A percentile compares a stretch with the other conserved stretches of the same genome.
Conservation (phyloP, 1,139 yeast species). For the Nakaseomyces nivariensis region DNA sequence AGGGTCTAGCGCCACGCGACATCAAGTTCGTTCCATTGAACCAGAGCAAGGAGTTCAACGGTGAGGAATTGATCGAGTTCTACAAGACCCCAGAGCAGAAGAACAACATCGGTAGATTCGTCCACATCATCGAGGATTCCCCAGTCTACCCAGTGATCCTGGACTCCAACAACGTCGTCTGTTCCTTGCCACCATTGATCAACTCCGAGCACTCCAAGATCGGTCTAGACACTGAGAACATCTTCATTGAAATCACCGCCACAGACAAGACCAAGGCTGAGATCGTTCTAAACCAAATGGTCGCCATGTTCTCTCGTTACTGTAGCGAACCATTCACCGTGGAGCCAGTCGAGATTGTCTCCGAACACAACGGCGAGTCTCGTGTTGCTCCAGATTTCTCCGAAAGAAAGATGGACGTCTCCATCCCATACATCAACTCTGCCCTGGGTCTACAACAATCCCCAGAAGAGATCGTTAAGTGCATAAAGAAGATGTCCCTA, state of each 20-base stretch:
- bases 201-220: conserved; percentile 89
- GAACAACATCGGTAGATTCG: conserved; percentile 78
- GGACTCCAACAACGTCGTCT: conserved; percentile 68
- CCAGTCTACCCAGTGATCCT: conserved; percentile 87
- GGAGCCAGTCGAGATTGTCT: conserved; percentile 80
- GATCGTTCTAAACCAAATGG: conserved; percentile 80
- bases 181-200: conserved; percentile 95
- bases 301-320: conserved; percentile 92
- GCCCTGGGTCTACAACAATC: conserved; percentile 73
- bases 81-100: conserved; percentile 60
- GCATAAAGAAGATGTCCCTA: conserved; percentile 76
- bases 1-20: conserved; percentile 72
- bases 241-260: conserved; percentile 90
- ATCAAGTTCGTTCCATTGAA: conserved; percentile 77
- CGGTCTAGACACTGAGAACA: conserved; percentile 71
- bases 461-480: conserved; percentile 55
- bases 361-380: conserved; percentile 72
- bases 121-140: conserved; percentile 79
- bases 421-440: conserved; percentile 79
- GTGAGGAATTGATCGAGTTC: conserved; percentile 74
- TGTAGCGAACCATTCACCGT: conserved; percentile 66
- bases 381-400: conserved; percentile 66
- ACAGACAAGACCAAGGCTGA: conserved; percentile 91
- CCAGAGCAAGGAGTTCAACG: conserved; percentile 69
- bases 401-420: conserved; percentile 64